phyloP scores from a whole-genome alignment of 2,329 filamentous ascomycete genomes.

The Aspergillus ochraceoroseus region DNA sequence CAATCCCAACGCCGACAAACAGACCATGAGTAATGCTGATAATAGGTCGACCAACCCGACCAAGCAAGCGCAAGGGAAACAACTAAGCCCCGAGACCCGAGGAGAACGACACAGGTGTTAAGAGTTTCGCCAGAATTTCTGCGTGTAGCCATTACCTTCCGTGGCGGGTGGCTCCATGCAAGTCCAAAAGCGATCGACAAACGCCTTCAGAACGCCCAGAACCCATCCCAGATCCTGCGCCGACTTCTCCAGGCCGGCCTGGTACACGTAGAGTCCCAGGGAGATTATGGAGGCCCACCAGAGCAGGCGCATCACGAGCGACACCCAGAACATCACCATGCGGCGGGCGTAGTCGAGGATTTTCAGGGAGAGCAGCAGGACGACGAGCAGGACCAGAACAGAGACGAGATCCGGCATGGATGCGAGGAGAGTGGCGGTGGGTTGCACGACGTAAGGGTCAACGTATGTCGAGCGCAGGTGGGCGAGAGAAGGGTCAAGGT shows the following conservation, averaged over 20 bases:
- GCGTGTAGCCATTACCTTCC: too few species aligned
- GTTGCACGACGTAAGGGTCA: constrained; percentile 48
- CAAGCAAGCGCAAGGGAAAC: too few species aligned
- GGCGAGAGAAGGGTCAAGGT: constrained; percentile 22
- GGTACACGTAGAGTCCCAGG: constrained; percentile 53
- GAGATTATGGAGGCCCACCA: constrained; percentile 60
- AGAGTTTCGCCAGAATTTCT: too few species aligned
- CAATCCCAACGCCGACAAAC: constrained; percentile 12
- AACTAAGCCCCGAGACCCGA: too few species aligned
- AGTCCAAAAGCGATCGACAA: constrained; percentile 53
- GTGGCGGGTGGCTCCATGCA: too few species aligned
- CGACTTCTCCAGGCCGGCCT: constrained; percentile 33
- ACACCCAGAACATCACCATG: constrained; percentile 70
- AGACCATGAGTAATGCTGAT: neutral
- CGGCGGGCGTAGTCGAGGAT: constrained; percentile 66
- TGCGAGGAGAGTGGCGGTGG: constrained; percentile 34
- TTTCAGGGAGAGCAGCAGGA: constrained; percentile 60
- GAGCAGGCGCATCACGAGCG: constrained; percentile 57
- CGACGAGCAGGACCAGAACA: constrained; percentile 50
- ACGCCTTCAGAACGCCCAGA: constrained; percentile 62
- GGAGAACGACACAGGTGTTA: too few species aligned
- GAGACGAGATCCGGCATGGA: constrained; percentile 36
- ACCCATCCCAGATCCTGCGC: constrained; percentile 44
- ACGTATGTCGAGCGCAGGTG: constrained; percentile 38
- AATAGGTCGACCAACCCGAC: too few species aligned